These are phyloP conservation scores for Microbotryum lychnidis-dioicae DNA, from an alignment of 1,284 basidiomycete genomes.

Conservation along the genomic window DNA sequence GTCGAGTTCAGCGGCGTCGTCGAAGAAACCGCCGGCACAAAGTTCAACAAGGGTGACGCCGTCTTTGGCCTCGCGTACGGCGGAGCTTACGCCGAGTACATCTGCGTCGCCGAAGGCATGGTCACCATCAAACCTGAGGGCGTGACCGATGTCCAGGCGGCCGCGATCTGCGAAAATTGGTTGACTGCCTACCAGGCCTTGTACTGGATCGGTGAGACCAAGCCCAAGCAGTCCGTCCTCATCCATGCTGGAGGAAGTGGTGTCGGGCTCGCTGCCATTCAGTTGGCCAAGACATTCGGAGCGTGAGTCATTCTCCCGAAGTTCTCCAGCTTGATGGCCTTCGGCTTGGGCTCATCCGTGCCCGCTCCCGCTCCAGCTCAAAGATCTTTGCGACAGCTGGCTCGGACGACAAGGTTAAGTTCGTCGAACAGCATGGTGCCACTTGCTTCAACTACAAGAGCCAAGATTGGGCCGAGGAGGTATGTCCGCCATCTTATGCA, in stretches of 20 bases:
- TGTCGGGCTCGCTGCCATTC: conserved; percentile 83
- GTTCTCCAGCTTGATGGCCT: not conserved
- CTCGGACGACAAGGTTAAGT: conserved; percentile 70
- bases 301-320: conserved; percentile 61
- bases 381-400: conserved; percentile 59
- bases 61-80: conserved; percentile 71
- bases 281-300: conserved; percentile 66
- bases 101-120: conserved; percentile 58
- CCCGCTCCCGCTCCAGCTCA: not conserved
- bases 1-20: conserved; percentile 81
- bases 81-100: conserved; percentile 87
- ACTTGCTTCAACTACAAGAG: conserved; percentile 52
- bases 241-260: conserved; percentile 84
- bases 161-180: conserved; percentile 67
- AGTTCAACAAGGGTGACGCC: conserved; percentile 68
- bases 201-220: conserved; percentile 59
- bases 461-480: conserved; percentile 63
- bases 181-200: conserved; percentile 85
- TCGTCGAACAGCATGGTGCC: conserved; percentile 46
- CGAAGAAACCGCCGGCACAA: conserved; percentile 51
- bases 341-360: not conserved
- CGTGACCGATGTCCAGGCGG: conserved; percentile 67
- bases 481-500: conserved; percentile 31
- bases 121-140: conserved; percentile 65
- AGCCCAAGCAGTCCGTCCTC: conserved; percentile 65